Evolutionary conservation across 2,329 filamentous ascomycete genomes (phyloP).

Genomic region (Exophiala mesophila): DNA sequence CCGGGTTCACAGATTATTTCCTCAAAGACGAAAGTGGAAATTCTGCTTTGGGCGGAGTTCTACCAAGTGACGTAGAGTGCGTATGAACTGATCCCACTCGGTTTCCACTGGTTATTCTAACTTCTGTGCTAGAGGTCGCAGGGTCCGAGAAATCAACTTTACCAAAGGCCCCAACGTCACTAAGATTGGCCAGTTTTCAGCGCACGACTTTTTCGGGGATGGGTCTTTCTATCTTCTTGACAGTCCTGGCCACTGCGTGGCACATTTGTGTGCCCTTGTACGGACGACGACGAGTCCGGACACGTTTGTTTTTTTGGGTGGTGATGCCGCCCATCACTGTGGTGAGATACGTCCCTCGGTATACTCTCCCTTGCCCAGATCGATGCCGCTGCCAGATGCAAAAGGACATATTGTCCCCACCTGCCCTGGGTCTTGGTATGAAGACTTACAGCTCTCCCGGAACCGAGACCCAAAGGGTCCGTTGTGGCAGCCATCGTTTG

Average conservation of each 20-base stretch:
- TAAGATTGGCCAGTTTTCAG: slow-evolving; percentile 35
- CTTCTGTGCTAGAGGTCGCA: slow-evolving; percentile 26
- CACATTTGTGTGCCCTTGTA: slow-evolving; percentile 47
- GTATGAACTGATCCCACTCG: no score
- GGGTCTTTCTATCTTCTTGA: slow-evolving; percentile 41
- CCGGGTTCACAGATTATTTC: slow-evolving; percentile 45
- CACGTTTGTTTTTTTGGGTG: slow-evolving; percentile 43
- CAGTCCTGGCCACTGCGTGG: slow-evolving; percentile 44
- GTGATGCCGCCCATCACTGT: slow-evolving; percentile 40
- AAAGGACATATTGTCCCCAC: neutral
- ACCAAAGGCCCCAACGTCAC: neutral
- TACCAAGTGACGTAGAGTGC: slow-evolving; percentile 24
- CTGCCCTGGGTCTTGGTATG: slow-evolving; percentile 11
- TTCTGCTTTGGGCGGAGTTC: slow-evolving; percentile 8
- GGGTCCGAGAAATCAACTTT: slow-evolving; percentile 24
- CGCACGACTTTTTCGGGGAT: slow-evolving; percentile 37
- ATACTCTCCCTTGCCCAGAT: slow-evolving; percentile 33
- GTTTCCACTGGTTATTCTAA: no score
- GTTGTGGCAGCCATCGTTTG: slow-evolving; percentile 26
- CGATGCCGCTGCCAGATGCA: slow-evolving; percentile 12
- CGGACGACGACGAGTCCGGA: slow-evolving; percentile 32
- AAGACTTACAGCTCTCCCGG: slow-evolving; percentile 5
- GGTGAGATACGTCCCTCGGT: slow-evolving; percentile 36
- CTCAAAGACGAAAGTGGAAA: slow-evolving; percentile 45
- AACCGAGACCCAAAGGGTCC: slow-evolving; percentile 9